A percentile compares a stretch with the other conserved stretches of the same genome.
Conservation (phyloP, 2,329 filamentous ascomycete genomes). For the Elsinoe batatas region DNA sequence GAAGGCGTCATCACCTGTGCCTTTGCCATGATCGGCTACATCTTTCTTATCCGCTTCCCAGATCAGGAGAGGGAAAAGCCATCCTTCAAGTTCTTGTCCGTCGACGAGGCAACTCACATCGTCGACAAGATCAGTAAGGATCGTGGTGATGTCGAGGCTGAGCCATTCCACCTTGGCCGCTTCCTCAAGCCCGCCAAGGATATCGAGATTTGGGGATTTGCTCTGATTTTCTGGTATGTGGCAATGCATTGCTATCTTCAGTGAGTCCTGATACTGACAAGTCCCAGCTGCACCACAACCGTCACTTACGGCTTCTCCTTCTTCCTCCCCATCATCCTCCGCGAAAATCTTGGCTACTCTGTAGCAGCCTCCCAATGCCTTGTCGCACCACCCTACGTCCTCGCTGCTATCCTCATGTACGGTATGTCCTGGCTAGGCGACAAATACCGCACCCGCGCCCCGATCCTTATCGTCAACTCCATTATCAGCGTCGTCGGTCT, state of each 20-base stretch:
- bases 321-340: conserved; percentile 68
- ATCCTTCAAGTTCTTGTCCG: conserved; percentile 38
- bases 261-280: conserved; percentile 26
- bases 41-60: conserved; percentile 38
- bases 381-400: conserved; percentile 57
- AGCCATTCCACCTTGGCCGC: conserved; percentile 36
- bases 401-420: conserved; percentile 56
- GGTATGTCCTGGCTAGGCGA: conserved; percentile 54
- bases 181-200: conserved; percentile 35
- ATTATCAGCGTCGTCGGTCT: conserved; percentile 54
- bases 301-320: conserved; percentile 50
- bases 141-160: conserved; percentile 41
- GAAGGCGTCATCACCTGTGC: conserved; percentile 34
- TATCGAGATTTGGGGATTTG: conserved; percentile 46
- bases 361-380: conserved; percentile 59
- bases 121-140: conserved; percentile 44
- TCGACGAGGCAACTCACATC: conserved; percentile 40
- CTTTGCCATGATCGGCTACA: conserved; percentile 32
- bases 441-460: conserved; percentile 54
- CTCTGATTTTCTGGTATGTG: conserved; percentile 47
- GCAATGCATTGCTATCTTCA: conserved; percentile 32
- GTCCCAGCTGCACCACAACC: conserved; percentile 51
- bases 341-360: conserved; percentile 51
- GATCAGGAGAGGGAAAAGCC: conserved; percentile 36
- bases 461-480: conserved; percentile 57